Conservation (phyloP, 768 basidiomycete species). For the Kwoniella mangroviensis region DNA sequence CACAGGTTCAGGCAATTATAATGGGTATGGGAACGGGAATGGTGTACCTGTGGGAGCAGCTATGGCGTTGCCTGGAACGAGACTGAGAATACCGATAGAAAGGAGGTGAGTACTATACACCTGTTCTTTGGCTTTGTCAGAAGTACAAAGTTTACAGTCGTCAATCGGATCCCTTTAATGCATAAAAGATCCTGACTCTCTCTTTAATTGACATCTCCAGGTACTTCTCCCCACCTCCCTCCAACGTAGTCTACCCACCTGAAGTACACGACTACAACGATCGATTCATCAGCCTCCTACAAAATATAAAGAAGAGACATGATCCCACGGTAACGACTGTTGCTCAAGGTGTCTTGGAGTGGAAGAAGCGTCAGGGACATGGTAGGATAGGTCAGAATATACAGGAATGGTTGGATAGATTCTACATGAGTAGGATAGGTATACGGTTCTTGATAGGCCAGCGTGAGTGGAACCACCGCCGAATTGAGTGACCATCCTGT, state of each 20-base stretch:
- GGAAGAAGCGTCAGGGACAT: constrained; percentile 78
- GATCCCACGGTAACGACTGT: constrained; percentile 98
- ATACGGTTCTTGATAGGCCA: constrained; percentile 97
- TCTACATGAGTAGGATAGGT: constrained; percentile 79
- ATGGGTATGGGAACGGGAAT: constrained; percentile 28
- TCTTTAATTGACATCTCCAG: constrained; percentile 57
- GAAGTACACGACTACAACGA: constrained; percentile 92
- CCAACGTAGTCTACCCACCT: constrained; percentile 78
- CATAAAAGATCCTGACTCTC: constrained; percentile 6
- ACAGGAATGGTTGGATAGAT: constrained; percentile 93
- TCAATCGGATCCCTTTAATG: not conserved
- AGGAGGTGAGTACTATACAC: constrained; percentile 65
- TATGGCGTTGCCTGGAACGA: constrained; percentile 22
- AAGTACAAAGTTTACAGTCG: not conserved
- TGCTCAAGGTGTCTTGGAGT: constrained; percentile 88
- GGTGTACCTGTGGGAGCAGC: constrained; percentile 26
- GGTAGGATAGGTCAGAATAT: constrained; percentile 66
- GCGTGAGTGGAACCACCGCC: constrained; percentile 63
- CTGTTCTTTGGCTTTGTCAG: too few species aligned
- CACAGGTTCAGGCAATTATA: constrained; percentile 8
- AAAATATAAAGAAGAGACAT: constrained; percentile 89
- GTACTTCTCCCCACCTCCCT: constrained; percentile 79
- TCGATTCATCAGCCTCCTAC: constrained; percentile 82
- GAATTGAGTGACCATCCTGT: not conserved
- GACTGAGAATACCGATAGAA: constrained; percentile 78